Evolutionary conservation across 2,329 filamentous ascomycete genomes (phyloP), one percentile per base, ranked within the genome.

Genomic region (Xylaria sp.): DNA sequence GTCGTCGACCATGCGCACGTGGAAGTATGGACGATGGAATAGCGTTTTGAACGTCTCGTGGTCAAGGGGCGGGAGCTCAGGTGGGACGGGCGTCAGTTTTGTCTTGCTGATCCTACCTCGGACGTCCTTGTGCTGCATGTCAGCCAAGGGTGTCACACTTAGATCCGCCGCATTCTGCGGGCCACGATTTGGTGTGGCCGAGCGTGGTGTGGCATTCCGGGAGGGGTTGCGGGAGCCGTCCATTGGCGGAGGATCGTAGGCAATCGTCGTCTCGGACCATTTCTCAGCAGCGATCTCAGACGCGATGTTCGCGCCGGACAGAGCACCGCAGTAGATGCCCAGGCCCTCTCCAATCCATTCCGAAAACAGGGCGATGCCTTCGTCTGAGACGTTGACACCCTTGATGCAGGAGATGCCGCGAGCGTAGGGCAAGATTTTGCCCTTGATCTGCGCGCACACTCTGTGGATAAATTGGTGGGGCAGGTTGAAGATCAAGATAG

Each of bases 381-480:
- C 86, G 66, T 93, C 89, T 3, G 89, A 88, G 29, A 99, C 94
- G 64, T 96, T 90, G 57, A 99, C 92, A 64, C 94, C 94, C 80
- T 99, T 99, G 77, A 97, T 97, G 75, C 94, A 99, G 70, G 91
- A 96, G 69, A 99, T 92, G 54, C 92, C 94, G 59, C 95, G 86
- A 21, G 94, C 93, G 67, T 87, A 97, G 6, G 94, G 94, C 24
- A 97, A 76, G 61, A 97, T 95, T 66, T 96, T 87, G 56, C 93
- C 94, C 68, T 88, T 82, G 58, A 99, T 80, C 71, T 92, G 87
- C 60, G 89, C 83, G 77, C 92, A 96, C 57, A 92, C 89, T 59
- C 88, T 88, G 69, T 84, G 84, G 69, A 99, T 97, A 73, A 99
- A 99, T 74, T 96, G 91, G 76, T 99, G 94, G 22, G 94, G 90